A percentile compares a stretch with the other conserved stretches of the same genome.
phyloP scores from a whole-genome alignment of 495 filamentous ascomycete genomes.

The Haplographium delicatum region DNA sequence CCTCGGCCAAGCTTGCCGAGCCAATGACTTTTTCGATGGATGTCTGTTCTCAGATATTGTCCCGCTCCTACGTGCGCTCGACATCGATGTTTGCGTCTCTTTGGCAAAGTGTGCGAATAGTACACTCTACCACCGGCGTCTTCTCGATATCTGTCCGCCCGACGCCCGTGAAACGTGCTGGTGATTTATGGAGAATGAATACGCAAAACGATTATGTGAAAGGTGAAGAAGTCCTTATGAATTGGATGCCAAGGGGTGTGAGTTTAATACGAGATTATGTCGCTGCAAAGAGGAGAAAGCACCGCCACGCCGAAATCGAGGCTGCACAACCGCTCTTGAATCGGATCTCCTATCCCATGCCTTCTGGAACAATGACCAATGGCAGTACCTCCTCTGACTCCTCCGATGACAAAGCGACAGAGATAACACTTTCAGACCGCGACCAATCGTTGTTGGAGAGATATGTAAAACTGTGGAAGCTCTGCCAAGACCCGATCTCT shows the following conservation, averaged over 20 bases:
- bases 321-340: constrained; percentile 64
- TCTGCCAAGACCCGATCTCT: constrained; percentile 66
- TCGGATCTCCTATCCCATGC: constrained; percentile 35
- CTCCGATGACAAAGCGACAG: constrained; percentile 5
- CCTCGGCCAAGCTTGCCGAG: constrained; percentile 68
- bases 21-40: constrained; percentile 82
- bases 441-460: constrained; percentile 59
- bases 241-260: constrained; percentile 85
- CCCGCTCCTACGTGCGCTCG: constrained; percentile 77
- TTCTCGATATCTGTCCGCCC: constrained; percentile 84
- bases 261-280: constrained; percentile 84
- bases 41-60: constrained; percentile 73
- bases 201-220: constrained; percentile 91
- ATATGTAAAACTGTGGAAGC: constrained; percentile 73
- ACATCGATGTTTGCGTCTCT: constrained; percentile 82
- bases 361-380: neutral
- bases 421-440: constrained; percentile 46
- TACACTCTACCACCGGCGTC: constrained; percentile 78
- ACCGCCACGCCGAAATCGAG: constrained; percentile 71
- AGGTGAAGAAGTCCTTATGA: constrained; percentile 77
- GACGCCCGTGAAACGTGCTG: constrained; percentile 80
- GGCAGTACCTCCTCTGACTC: neutral
- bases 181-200: constrained; percentile 96
- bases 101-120: constrained; percentile 77
- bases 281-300: constrained; percentile 58